Conservation (phyloP, 345 rosid species). For the Eucalyptus sp. region DNA sequence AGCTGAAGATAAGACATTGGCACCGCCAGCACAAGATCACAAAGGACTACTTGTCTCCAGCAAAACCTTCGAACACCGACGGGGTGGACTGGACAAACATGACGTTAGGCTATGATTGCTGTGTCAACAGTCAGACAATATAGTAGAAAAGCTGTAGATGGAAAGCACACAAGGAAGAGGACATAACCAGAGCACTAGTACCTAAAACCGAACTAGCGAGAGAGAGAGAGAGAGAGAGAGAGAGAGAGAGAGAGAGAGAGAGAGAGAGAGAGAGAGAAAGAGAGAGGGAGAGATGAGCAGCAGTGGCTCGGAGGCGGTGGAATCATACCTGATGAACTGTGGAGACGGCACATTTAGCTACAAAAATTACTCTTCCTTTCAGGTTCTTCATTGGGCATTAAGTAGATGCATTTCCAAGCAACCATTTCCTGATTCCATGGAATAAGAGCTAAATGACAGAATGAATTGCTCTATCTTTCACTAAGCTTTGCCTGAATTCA, state of each 20-base stretch:
- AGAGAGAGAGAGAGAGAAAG: neutral
- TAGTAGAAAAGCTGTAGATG: neutral
- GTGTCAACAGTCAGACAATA: neutral
- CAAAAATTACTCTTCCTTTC: slow-evolving; percentile 32
- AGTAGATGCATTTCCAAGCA: neutral
- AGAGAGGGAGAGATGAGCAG: neutral
- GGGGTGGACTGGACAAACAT: neutral
- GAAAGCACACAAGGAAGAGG: neutral
- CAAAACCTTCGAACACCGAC: neutral
- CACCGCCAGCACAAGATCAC: neutral
- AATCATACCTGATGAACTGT: slow-evolving; percentile 22
- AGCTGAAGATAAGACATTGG: neutral
- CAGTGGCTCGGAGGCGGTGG: neutral
- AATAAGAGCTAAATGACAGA: neutral
- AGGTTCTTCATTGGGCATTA: slow-evolving; percentile 12
- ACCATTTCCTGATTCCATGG: neutral
- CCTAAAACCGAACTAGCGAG: neutral
- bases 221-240: neutral
- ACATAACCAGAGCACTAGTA: neutral
- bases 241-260: neutral
- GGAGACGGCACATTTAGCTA: slow-evolving; percentile 48
- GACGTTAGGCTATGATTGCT: neutral
- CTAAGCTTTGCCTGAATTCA: neutral
- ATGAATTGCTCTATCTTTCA: neutral
- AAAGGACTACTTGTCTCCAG: neutral